Percentiles rank a stretch among this genome's conserved stretches.
These are phyloP conservation scores for Euphorbia schlechtendalii DNA, from an alignment of 441 rosid species.

Conservation along the genomic window DNA sequence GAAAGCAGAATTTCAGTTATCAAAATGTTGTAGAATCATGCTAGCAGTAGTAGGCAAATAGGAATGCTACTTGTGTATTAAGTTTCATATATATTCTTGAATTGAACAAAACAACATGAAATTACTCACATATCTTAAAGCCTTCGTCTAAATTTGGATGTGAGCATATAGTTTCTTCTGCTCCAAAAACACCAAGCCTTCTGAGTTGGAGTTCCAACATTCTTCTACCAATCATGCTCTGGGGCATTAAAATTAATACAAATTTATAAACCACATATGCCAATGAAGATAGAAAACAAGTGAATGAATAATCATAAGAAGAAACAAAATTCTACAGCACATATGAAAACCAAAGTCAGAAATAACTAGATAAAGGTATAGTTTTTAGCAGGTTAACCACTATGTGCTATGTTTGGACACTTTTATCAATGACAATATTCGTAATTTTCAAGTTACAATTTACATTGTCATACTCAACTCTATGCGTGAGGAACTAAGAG, in stretches of 20 bases:
- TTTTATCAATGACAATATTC: neutral
- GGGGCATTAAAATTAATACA: slow-evolving; percentile 24
- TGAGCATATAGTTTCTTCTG: slow-evolving; percentile 83
- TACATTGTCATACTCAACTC: neutral
- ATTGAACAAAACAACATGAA: slow-evolving; percentile 9
- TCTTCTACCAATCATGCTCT: slow-evolving; percentile 96
- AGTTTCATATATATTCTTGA: slow-evolving; percentile 13
- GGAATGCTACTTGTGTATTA: neutral
- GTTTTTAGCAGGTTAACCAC: slow-evolving; percentile 6
- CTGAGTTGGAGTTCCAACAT: slow-evolving; percentile 86
- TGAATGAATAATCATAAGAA: neutral
- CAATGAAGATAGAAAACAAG: neutral
- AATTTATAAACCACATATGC: slow-evolving; percentile 6
- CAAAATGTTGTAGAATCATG: neutral
- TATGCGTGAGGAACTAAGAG: neutral
- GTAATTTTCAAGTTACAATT: slow-evolving; percentile 1
- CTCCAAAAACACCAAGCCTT: slow-evolving; percentile 82
- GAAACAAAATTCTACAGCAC: neutral
- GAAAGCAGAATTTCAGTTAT: slow-evolving; percentile 5
- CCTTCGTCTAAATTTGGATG: slow-evolving; percentile 77
- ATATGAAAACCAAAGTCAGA: neutral
- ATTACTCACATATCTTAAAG: slow-evolving; percentile 77
- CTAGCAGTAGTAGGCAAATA: slow-evolving; percentile 5
- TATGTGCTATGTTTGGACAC: neutral
- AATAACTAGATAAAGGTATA: slow-evolving; percentile 5